Evolutionary conservation across 768 basidiomycete genomes (phyloP).

Genomic region (Suillus bovinus): DNA sequence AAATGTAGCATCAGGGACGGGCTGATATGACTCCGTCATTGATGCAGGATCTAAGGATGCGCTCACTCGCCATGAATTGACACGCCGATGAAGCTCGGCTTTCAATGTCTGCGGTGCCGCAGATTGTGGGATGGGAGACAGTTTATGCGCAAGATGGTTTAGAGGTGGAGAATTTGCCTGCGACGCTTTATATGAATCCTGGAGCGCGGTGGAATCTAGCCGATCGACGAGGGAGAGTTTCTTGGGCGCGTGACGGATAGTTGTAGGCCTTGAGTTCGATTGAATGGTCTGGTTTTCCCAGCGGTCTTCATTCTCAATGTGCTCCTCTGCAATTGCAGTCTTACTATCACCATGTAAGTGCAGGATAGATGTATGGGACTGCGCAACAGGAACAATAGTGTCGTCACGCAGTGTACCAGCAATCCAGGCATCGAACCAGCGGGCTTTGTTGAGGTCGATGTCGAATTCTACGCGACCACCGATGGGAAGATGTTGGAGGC

Average conservation of each 20-base stretch:
- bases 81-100: constrained; percentile 52
- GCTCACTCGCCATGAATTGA: constrained; percentile 67
- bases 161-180: constrained; percentile 22
- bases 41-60: constrained; percentile 51
- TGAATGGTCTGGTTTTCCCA: constrained; percentile 24
- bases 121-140: constrained; percentile 66
- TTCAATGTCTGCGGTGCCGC: constrained; percentile 56
- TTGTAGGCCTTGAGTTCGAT: constrained; percentile 25
- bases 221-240: constrained; percentile 72
- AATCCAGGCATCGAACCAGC: constrained; percentile 78
- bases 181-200: constrained; percentile 33
- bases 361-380: constrained; percentile 43
- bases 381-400: constrained; percentile 38
- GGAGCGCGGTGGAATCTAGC: constrained; percentile 47
- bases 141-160: constrained; percentile 32
- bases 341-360: constrained; percentile 60
- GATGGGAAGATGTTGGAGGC: constrained; percentile 53
- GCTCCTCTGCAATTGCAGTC: constrained; percentile 43
- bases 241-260: constrained; percentile 55
- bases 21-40: constrained; percentile 38
- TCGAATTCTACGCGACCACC: constrained; percentile 86
- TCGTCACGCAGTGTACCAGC: constrained; percentile 49
- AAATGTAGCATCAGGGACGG: constrained; percentile 13
- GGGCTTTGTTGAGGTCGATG: constrained; percentile 71
- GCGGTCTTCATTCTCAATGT: constrained; percentile 41